phyloP scores from a whole-genome alignment of 1,284 basidiomycete genomes.

The Fomes fomentarius region DNA sequence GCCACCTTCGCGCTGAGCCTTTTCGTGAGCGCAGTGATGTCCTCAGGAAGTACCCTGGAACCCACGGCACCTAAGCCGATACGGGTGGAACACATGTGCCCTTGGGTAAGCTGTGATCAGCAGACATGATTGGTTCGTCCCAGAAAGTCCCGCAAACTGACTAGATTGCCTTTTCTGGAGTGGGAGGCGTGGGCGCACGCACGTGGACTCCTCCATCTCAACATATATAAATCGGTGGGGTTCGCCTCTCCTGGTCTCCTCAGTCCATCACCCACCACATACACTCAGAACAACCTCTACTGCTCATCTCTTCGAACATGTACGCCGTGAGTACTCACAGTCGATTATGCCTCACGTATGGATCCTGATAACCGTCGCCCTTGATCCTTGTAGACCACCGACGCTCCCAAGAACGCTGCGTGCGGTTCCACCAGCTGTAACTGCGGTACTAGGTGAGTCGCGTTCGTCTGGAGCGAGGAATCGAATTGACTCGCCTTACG shows the following conservation, averaged over 20 bases:
- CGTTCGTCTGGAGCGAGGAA: neutral
- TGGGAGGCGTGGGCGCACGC: conserved; percentile 6
- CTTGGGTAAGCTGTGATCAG: conserved; percentile 5
- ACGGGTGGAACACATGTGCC: conserved; percentile 5
- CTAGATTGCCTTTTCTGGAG: conserved; percentile 14
- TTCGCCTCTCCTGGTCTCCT: neutral
- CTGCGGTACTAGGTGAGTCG: conserved; percentile 54
- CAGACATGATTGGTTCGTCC: conserved; percentile 8
- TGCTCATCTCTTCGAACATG: conserved; percentile 13
- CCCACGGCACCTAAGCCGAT: conserved; percentile 11
- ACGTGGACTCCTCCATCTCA: conserved; percentile 17
- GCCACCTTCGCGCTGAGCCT: conserved; percentile 2
- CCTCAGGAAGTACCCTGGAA: no score
- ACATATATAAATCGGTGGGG: conserved; percentile 15
- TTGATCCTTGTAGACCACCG: conserved; percentile 39
- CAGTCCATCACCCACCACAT: conserved; percentile 11
- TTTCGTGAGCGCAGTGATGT: neutral
- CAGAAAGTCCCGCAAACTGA: conserved; percentile 21
- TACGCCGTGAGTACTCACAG: conserved; percentile 15
- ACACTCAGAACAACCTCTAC: conserved; percentile 4
- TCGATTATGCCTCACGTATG: neutral
- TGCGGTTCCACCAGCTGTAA: conserved; percentile 54
- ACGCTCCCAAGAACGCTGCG: conserved; percentile 46
- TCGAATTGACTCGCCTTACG: conserved; percentile 1
- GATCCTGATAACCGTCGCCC: neutral